These are phyloP conservation scores for Pestalotiopsis sp. DNA, from an alignment of 2,329 filamentous ascomycete species.

Conservation along the genomic window DNA sequence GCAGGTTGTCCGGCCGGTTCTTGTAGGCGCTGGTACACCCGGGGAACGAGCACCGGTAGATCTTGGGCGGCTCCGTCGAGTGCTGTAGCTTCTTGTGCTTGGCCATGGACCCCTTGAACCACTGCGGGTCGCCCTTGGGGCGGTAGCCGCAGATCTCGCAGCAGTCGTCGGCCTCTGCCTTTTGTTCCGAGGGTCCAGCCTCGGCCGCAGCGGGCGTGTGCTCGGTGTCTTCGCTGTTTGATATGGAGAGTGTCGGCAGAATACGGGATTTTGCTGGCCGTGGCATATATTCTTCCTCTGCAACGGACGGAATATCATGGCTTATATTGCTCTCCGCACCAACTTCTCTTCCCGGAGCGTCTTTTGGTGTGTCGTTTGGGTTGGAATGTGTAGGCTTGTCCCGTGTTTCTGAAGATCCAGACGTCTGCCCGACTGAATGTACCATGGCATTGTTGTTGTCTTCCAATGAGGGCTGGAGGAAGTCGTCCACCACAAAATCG, in stretches of 20 bases:
- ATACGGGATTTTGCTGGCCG: neutral
- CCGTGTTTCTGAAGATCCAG: neutral
- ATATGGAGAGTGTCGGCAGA: neutral
- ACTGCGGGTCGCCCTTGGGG: slow-evolving; percentile 58
- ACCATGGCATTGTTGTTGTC: neutral
- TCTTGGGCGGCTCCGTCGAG: slow-evolving; percentile 48
- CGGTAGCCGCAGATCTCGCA: slow-evolving; percentile 58
- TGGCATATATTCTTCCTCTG: neutral
- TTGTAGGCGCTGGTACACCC: slow-evolving; percentile 58
- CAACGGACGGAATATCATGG: slow-evolving; percentile 17
- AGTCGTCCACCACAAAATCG: slow-evolving; percentile 18
- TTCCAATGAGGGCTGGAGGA: slow-evolving; percentile 12
- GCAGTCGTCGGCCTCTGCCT: slow-evolving; percentile 45
- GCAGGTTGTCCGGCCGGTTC: slow-evolving; percentile 58
- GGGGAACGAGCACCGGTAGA: slow-evolving; percentile 56
- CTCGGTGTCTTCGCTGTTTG: neutral
- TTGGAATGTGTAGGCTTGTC: neutral
- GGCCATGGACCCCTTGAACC: slow-evolving; percentile 61
- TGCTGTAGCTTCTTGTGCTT: slow-evolving; percentile 61
- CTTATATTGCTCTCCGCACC: slow-evolving; percentile 16
- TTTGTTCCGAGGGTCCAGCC: slow-evolving; percentile 26
- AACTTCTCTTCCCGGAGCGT: slow-evolving; percentile 17
- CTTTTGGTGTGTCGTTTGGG: slow-evolving; percentile 17
- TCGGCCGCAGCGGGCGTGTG: neutral
- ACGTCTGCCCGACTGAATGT: neutral